Evolutionary conservation across 768 basidiomycete genomes (phyloP).

Genomic region (Pleurotus pulmonarius): DNA sequence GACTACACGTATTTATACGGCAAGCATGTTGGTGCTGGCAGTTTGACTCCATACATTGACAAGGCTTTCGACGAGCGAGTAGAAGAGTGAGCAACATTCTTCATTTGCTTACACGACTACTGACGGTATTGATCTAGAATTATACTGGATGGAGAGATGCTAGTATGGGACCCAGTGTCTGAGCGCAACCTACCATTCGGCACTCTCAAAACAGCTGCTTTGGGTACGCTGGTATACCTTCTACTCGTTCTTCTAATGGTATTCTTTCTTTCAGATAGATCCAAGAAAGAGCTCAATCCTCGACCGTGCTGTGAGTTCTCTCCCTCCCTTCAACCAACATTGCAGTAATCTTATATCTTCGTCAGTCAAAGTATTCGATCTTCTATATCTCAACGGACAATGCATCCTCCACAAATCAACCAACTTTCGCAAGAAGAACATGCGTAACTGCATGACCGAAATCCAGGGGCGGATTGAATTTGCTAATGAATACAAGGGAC

Average conservation of each 20-base stretch:
- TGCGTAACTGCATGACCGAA: constrained; percentile 63
- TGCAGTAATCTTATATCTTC: neutral
- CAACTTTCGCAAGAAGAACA: constrained; percentile 73
- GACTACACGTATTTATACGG: constrained; percentile 93
- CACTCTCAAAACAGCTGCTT: constrained; percentile 87
- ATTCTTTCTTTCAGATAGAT: constrained; percentile 50
- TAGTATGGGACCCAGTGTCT: constrained; percentile 93
- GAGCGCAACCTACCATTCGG: constrained; percentile 91
- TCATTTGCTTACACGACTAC: neutral
- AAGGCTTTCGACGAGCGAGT: constrained; percentile 71
- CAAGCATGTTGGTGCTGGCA: constrained; percentile 74
- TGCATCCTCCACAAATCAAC: constrained; percentile 72
- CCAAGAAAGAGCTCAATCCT: constrained; percentile 66
- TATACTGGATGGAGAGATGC: constrained; percentile 96
- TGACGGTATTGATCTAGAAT: constrained; percentile 46
- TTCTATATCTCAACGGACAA: constrained; percentile 84
- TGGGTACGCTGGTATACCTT: constrained; percentile 44
- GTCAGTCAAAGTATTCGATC: constrained; percentile 93
- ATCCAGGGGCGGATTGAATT: constrained; percentile 82
- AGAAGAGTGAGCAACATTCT: constrained; percentile 60
- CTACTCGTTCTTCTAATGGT: neutral
- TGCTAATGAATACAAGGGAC: constrained; percentile 64
- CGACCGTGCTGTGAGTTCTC: constrained; percentile 82
- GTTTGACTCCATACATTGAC: constrained; percentile 85
- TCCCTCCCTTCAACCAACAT: neutral